Conservation (phyloP, 768 basidiomycete species). For the Panus rudis region DNA sequence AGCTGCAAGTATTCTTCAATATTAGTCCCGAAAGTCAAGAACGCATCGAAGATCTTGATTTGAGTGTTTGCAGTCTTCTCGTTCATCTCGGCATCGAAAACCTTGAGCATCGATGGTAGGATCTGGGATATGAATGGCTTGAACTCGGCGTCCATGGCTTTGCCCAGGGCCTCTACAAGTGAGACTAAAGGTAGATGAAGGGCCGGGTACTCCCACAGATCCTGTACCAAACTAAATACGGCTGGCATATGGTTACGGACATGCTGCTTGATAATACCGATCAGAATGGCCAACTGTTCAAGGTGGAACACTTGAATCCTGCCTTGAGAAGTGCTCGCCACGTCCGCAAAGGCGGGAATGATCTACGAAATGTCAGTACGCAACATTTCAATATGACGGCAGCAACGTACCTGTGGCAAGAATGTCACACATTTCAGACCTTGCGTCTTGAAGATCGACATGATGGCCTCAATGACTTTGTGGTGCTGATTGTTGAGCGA, state of each 20-base stretch:
- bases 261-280: constrained; percentile 96
- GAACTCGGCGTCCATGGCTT: constrained; percentile 94
- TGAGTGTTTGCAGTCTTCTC: constrained; percentile 76
- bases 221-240: constrained; percentile 77
- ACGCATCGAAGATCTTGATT: constrained; percentile 90
- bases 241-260: constrained; percentile 87
- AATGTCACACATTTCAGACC: constrained; percentile 95
- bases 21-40: constrained; percentile 91
- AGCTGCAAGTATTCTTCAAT: constrained; percentile 98
- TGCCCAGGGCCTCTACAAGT: constrained; percentile 86
- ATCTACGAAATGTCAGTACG: constrained; percentile 44
- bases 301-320: constrained; percentile 89
- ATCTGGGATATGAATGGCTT: constrained; percentile 91
- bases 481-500: constrained; percentile 83
- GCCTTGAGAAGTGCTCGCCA: constrained; percentile 75
- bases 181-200: constrained; percentile 90
- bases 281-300: constrained; percentile 91
- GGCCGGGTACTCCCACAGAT: constrained; percentile 81
- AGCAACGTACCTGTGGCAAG: constrained; percentile 68
- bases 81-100: constrained; percentile 82
- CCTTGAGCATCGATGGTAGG: constrained; percentile 81
- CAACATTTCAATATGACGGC: neutral
- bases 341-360: constrained; percentile 88
- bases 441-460: constrained; percentile 98
- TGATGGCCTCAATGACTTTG: constrained; percentile 93